phyloP scores from a whole-genome alignment of 2,329 filamentous ascomycete species.

The Malbranchea zuffiana region DNA sequence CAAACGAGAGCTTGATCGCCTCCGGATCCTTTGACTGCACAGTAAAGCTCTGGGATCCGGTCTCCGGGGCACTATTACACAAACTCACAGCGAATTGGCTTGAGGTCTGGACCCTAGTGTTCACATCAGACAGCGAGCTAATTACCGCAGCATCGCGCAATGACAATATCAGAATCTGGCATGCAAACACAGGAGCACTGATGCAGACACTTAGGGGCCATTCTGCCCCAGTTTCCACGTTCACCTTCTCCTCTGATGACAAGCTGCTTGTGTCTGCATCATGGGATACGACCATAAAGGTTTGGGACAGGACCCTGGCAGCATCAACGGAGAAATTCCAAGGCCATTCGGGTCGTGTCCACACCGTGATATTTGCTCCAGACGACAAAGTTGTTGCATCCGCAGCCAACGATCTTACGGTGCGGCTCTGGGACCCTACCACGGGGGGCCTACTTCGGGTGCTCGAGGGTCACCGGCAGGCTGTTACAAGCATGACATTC shows the following conservation, averaged over 20 bases:
- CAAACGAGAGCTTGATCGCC: conserved; percentile 1
- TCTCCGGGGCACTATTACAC: background rate
- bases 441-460: background rate
- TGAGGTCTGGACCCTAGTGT: background rate
- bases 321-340: background rate
- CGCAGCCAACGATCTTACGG: background rate
- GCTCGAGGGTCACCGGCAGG: background rate
- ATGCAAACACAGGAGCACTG: background rate
- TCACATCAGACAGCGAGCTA: background rate
- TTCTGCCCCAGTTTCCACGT: background rate
- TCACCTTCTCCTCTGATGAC: background rate
- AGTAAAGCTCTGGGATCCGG: background rate
- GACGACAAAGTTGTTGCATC: too few species aligned
- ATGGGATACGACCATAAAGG: background rate
- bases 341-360: background rate
- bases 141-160: conserved; percentile 1
- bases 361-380: background rate
- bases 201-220: background rate
- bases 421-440: background rate
- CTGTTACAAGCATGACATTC: background rate
- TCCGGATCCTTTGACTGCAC: background rate
- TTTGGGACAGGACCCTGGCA: background rate
- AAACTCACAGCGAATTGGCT: background rate
- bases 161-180: background rate
- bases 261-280: background rate